Conservation (phyloP, 1,139 yeast species). For the Protomyces inundatus region DNA sequence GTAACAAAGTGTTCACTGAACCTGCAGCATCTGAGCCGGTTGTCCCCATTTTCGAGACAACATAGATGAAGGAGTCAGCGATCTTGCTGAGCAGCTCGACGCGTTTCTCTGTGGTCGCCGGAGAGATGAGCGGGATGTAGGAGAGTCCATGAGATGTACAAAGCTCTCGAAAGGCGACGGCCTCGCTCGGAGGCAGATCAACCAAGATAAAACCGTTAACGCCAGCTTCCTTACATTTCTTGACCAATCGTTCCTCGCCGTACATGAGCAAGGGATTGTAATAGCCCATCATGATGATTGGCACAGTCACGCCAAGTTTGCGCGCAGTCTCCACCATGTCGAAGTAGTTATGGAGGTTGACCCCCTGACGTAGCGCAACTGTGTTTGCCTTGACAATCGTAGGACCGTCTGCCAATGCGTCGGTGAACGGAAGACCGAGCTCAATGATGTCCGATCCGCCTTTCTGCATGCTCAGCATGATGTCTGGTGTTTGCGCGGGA, state of each 20-base stretch:
- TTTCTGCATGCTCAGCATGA: constrained; percentile 78
- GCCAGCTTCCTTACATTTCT: constrained; percentile 77
- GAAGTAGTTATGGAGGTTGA: constrained; percentile 62
- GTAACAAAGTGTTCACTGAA: constrained; percentile 59
- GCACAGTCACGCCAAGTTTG: constrained; percentile 74
- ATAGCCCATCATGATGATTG: constrained; percentile 92
- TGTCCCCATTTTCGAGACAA: constrained; percentile 95
- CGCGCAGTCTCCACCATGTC: constrained; percentile 73
- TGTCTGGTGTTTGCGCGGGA: constrained; percentile 77
- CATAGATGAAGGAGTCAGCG: constrained; percentile 92
- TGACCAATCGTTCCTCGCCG: constrained; percentile 78
- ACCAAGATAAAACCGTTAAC: constrained; percentile 93
- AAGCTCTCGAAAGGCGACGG: constrained; percentile 70
- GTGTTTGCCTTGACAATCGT: constrained; percentile 85
- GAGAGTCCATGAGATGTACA: constrained; percentile 59
- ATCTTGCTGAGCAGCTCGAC: constrained; percentile 68
- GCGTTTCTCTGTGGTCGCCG: constrained; percentile 89
- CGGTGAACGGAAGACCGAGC: constrained; percentile 95
- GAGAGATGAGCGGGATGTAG: constrained; percentile 90
- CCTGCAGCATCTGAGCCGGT: constrained; percentile 69
- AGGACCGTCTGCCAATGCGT: constrained; percentile 98
- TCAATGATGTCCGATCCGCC: constrained; percentile 96
- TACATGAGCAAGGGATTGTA: constrained; percentile 87
- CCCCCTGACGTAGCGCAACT: constrained; percentile 71
- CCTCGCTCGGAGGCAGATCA: constrained; percentile 97